phyloP scores from a whole-genome alignment of 2,329 filamentous ascomycete species.

The Cercospora zeina region DNA sequence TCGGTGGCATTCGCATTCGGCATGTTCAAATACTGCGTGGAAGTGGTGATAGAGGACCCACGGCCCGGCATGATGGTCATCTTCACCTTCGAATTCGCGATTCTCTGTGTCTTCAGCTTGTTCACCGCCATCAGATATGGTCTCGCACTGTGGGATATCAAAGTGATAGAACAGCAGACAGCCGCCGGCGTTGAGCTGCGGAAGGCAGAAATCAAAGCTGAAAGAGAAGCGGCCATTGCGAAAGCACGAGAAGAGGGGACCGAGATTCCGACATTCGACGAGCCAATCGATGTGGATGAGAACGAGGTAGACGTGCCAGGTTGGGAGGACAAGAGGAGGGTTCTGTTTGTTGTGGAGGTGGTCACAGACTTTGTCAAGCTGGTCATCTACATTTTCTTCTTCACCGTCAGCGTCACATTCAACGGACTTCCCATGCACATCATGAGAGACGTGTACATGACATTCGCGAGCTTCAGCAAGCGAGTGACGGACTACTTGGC shows the following conservation, averaged over 20 bases:
- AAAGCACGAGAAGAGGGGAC: constrained; percentile 38
- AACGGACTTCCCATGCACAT: constrained; percentile 97
- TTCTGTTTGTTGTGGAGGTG: constrained; percentile 84
- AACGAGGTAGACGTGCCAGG: constrained; percentile 93
- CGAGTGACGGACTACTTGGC: constrained; percentile 83
- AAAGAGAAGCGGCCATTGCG: constrained; percentile 49
- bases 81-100: constrained; percentile 97
- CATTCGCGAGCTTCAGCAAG: constrained; percentile 86
- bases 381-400: constrained; percentile 85
- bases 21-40: constrained; percentile 78
- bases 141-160: constrained; percentile 74
- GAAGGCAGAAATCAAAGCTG: constrained; percentile 62
- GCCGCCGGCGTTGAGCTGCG: constrained; percentile 66
- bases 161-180: constrained; percentile 73
- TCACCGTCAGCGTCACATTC: constrained; percentile 87
- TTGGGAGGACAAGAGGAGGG: constrained; percentile 95
- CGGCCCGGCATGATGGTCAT: constrained; percentile 99
- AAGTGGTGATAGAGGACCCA: constrained; percentile 80
- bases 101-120: constrained; percentile 75
- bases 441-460: constrained; percentile 91
- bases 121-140: constrained; percentile 78
- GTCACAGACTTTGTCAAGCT: constrained; percentile 82
- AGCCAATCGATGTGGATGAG: constrained; percentile 72
- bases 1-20: constrained; percentile 77
- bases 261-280: constrained; percentile 59